phyloP scores from a whole-genome alignment of 345 rosid genomes.

The Carallia brachiata region DNA sequence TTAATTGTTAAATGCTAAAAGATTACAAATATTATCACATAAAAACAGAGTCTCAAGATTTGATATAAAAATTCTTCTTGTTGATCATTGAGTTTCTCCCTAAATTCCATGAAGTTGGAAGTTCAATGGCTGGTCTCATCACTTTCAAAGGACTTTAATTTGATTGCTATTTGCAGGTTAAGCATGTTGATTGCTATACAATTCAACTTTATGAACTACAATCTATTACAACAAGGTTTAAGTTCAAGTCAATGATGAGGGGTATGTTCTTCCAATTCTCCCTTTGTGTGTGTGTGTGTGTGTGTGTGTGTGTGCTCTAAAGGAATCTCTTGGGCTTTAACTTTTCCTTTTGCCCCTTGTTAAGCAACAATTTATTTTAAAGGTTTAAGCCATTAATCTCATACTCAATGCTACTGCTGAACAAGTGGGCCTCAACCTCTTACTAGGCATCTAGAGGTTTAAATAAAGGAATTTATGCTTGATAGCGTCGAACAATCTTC shows the following conservation, averaged over 20 bases:
- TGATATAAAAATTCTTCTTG: no score
- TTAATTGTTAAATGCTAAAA: no score
- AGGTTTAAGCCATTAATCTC: background rate
- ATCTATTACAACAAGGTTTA: slow-evolving; percentile 66
- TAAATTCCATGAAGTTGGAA: no score
- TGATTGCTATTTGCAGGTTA: slow-evolving; percentile 50
- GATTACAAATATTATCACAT: no score
- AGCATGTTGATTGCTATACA: slow-evolving; percentile 79
- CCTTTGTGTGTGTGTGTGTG: background rate
- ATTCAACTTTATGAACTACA: slow-evolving; percentile 75
- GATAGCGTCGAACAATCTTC: background rate
- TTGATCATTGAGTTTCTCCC: no score
- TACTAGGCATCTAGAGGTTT: background rate
- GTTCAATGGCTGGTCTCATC: no score
- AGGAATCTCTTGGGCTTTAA: background rate
- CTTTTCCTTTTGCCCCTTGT: background rate
- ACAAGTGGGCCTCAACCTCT: background rate
- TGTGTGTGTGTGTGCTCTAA: background rate
- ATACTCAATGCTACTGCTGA: no score
- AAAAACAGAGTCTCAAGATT: no score
- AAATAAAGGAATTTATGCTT: background rate
- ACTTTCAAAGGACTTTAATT: background rate
- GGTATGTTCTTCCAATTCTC: slow-evolving; percentile 37
- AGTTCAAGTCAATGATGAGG: slow-evolving; percentile 93
- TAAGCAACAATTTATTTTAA: background rate